phyloP scores from a whole-genome alignment of 179 eudicot species.

The Heliamphora pulchella region DNA sequence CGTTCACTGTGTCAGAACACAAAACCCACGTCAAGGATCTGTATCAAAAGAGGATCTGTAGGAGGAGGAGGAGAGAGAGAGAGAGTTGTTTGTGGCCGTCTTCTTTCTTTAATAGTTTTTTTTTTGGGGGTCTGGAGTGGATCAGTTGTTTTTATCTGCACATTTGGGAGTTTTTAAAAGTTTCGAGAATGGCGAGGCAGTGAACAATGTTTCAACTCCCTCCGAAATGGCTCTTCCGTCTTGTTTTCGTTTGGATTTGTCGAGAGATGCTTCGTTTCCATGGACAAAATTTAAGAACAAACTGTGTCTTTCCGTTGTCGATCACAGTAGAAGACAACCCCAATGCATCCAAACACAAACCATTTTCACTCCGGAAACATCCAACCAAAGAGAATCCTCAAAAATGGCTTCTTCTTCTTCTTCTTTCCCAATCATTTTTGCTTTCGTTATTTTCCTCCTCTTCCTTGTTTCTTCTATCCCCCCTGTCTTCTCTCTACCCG shows the following conservation, averaged over 20 bases:
- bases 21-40: slow-evolving; percentile 28
- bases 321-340: slow-evolving; percentile 48
- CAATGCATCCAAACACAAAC: slow-evolving; percentile 47
- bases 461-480: slow-evolving; percentile 15
- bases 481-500: slow-evolving; percentile 21
- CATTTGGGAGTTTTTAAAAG: slow-evolving; percentile 8
- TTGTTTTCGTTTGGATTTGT: slow-evolving; percentile 17
- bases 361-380: slow-evolving; percentile 22
- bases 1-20: slow-evolving; percentile 20
- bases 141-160: not conserved
- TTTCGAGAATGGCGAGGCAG: slow-evolving; percentile 27
- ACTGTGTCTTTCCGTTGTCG: slow-evolving; percentile 19
- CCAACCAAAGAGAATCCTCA: slow-evolving; percentile 13
- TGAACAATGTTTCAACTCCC: not conserved
- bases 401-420: slow-evolving; percentile 22
- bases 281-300: slow-evolving; percentile 62
- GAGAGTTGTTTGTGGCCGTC: slow-evolving; percentile 8
- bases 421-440: slow-evolving; percentile 32
- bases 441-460: slow-evolving; percentile 37
- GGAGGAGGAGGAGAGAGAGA: slow-evolving; percentile 14
- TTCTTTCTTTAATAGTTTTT: not conserved
- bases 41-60: not conserved
- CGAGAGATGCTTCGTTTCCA: slow-evolving; percentile 20
- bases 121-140: not conserved
- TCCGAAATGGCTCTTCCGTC: slow-evolving; percentile 5